Conservation (phyloP, 345 rosid genomes). For the Pugionium cornutum region DNA sequence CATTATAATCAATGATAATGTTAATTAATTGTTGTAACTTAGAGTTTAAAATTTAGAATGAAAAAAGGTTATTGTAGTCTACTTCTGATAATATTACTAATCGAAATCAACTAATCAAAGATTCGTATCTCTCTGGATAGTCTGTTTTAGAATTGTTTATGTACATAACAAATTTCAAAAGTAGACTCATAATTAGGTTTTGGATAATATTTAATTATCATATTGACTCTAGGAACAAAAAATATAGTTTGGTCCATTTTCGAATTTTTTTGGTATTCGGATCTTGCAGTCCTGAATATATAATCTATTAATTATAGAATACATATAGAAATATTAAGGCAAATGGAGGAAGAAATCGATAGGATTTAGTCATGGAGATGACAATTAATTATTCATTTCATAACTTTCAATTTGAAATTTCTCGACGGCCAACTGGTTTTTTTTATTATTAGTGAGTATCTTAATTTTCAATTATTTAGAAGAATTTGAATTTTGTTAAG, state of each 20-base stretch:
- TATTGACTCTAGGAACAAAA: conserved; percentile 26
- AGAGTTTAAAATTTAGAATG: no score
- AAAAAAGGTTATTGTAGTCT: no score
- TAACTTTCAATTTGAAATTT: conserved; percentile 14
- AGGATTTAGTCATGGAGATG: conserved; percentile 10
- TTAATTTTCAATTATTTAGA: background rate
- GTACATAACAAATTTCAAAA: background rate
- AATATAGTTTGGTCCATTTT: background rate
- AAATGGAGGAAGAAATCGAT: conserved; percentile 22
- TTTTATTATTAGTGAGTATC: background rate
- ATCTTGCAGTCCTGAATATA: conserved; percentile 39
- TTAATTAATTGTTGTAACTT: no score
- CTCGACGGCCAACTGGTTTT: conserved; percentile 20
- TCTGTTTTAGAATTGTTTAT: background rate
- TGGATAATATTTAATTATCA: background rate
- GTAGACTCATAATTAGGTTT: conserved; percentile 14
- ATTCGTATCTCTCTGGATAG: background rate
- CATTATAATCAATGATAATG: no score
- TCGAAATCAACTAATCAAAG: no score
- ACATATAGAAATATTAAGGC: conserved; percentile 23
- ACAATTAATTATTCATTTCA: conserved; percentile 11
- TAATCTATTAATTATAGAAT: conserved; percentile 19
- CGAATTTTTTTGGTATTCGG: background rate
- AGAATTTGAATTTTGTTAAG: no score
- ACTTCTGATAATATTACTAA: no score